Evolutionary conservation across 257 asterid genomes (phyloP), one percentile per base, ranked within the genome.

Genomic region (Nicotiana attenuata): DNA sequence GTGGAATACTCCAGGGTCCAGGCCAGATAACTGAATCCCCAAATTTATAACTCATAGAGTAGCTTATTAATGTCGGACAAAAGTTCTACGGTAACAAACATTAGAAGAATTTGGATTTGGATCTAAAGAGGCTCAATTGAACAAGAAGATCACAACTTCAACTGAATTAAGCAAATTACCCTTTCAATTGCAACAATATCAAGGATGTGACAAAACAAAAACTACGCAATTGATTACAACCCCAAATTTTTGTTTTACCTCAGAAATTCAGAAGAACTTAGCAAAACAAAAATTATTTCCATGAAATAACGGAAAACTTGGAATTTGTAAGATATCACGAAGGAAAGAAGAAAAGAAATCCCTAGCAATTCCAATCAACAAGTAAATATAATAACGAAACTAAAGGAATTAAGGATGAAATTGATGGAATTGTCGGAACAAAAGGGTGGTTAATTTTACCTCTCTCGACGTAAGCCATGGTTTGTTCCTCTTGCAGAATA

Each of bases 401-500:
- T 79, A 83, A 13, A 45, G 9, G 9, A 53, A 50, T 56, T 19
- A 52, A 57, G 9, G 65, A 76, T 31, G 3, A 38, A 38, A 38
- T 1, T 38, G 1, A 5, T 13, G 19, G 55, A 65, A 19, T 47
- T 26, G 17, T 7, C 5, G 0, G 52, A 38, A 65, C n/a, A 63
- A 7, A 16, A 4, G 13, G 22, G 28, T 1, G 33, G 38, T 64
- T 13, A 26, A 19, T 47, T 7, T 55, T 81, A 91, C 95, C 97
- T 91, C 97, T 86, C 84, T 92, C 97, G 20, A 92, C 93, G 91
- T 91, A 92, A 29, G 97, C 97, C 97, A 92, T 92, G 83, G 88
- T 55, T 71, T 76, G 38, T 73, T 47, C 35, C 35, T 31, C 35
- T 22, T 80, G 41, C 55, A 61, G 20, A 80, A 45, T 31, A 47